phyloP scores from a whole-genome alignment of 2,329 filamentous ascomycete genomes.

The Coniochaeta sp. region DNA sequence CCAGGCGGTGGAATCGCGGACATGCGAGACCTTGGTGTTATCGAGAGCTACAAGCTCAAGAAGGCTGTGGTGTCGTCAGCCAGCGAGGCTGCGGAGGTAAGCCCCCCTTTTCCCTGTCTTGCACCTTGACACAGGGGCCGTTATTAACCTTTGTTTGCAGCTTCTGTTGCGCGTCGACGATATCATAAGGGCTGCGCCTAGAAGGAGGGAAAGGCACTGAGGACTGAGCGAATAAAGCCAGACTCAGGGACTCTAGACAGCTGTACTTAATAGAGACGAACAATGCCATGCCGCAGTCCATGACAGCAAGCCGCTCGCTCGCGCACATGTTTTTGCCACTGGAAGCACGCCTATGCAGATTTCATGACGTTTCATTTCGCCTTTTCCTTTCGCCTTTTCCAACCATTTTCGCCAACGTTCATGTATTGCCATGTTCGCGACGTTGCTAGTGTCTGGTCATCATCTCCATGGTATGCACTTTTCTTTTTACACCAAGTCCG shows the following conservation, averaged over 20 bases:
- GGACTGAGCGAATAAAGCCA: not conserved
- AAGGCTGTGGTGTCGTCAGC: conserved; percentile 94
- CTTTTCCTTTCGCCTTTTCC: no score
- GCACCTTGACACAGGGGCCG: not conserved
- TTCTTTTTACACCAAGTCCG: no score
- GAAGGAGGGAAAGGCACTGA: conserved; percentile 59
- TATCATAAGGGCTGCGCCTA: conserved; percentile 89
- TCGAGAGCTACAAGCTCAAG: conserved; percentile 99
- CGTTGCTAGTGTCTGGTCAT: no score
- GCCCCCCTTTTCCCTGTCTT: conserved; percentile 17
- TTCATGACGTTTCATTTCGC: no score
- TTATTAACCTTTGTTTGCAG: conserved; percentile 34
- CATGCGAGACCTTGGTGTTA: conserved; percentile 90
- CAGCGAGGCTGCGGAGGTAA: conserved; percentile 91
- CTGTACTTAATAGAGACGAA: not conserved
- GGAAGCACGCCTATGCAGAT: not conserved
- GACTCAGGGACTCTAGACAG: not conserved
- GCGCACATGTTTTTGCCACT: not conserved
- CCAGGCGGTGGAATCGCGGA: conserved; percentile 90
- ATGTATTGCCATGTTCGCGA: no score
- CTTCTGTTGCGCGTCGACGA: conserved; percentile 91
- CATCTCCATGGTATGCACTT: no score
- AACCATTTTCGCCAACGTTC: no score
- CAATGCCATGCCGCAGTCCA: not conserved
- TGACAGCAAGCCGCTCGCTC: not conserved